phyloP scores from a whole-genome alignment of 192 early-diverging fungal species.

The Lobulomyces angularis region DNA sequence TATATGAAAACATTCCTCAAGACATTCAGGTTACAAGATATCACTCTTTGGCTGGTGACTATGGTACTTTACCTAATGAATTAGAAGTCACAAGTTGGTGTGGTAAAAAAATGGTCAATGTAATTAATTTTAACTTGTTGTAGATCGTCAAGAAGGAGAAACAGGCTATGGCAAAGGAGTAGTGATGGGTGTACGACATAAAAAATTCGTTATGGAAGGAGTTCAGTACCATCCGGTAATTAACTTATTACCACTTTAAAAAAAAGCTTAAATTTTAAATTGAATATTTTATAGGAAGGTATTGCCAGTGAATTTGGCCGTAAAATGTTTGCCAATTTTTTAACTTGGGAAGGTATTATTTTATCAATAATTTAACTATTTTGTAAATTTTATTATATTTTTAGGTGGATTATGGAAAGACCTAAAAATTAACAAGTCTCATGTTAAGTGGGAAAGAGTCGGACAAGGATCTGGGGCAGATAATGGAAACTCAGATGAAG shows the following conservation, averaged over 20 bases:
- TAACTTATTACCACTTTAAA: too few species aligned
- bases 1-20: slow-evolving; percentile 76
- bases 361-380: too few species aligned
- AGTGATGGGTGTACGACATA: slow-evolving; percentile 95
- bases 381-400: too few species aligned
- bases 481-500: neutral
- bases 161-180: slow-evolving; percentile 68
- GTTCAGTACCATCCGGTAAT: slow-evolving; percentile 98
- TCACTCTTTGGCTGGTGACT: slow-evolving; percentile 88
- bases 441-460: too few species aligned
- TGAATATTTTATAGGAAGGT: too few species aligned
- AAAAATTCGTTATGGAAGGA: slow-evolving; percentile 77
- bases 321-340: slow-evolving; percentile 80
- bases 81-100: slow-evolving; percentile 81
- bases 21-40: slow-evolving; percentile 84
- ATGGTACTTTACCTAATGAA: slow-evolving; percentile 61
- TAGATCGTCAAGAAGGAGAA: too few species aligned
- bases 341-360: slow-evolving; percentile 67
- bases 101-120: too few species aligned
- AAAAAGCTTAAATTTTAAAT: too few species aligned
- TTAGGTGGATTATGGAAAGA: slow-evolving; percentile 80
- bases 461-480: neutral
- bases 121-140: too few species aligned
- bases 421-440: slow-evolving; percentile 19
- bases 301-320: slow-evolving; percentile 88